Evolutionary conservation across 2,329 filamentous ascomycete genomes (phyloP).

Genomic region (Neospermospora avenae): DNA sequence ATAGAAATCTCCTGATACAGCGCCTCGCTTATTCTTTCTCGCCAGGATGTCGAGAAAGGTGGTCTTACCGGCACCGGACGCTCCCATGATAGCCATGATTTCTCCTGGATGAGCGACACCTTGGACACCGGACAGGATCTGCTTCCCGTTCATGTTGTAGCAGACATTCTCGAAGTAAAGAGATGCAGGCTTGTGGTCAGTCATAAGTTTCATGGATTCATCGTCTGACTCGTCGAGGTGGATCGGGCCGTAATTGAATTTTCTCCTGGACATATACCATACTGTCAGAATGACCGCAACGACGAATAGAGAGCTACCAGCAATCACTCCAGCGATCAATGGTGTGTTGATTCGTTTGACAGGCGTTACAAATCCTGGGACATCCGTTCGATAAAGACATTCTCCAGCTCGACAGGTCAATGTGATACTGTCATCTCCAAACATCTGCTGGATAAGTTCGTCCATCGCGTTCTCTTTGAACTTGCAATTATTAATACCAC

Average conservation of each 20-base stretch:
- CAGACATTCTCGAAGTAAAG: slow-evolving; percentile 85
- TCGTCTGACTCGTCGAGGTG: slow-evolving; percentile 86
- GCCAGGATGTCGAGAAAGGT: slow-evolving; percentile 95
- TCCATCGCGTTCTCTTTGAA: slow-evolving; percentile 95
- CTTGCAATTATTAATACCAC: slow-evolving; percentile 63
- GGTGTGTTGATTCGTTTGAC: slow-evolving; percentile 96
- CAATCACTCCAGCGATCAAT: slow-evolving; percentile 90
- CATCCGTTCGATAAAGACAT: slow-evolving; percentile 87
- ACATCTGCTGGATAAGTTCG: slow-evolving; percentile 79
- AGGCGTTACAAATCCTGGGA: slow-evolving; percentile 84
- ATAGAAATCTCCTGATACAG: slow-evolving; percentile 75
- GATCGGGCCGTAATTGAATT: slow-evolving; percentile 67
- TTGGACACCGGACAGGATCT: slow-evolving; percentile 75
- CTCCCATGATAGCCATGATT: slow-evolving; percentile 95
- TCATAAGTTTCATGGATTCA: slow-evolving; percentile 80
- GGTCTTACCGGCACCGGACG: slow-evolving; percentile 95
- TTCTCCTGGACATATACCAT: slow-evolving; percentile 84
- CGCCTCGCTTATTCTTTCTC: slow-evolving; percentile 91
- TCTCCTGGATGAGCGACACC: slow-evolving; percentile 94
- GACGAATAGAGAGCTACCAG: slow-evolving; percentile 78
- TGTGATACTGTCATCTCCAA: slow-evolving; percentile 87
- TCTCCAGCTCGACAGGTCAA: slow-evolving; percentile 82
- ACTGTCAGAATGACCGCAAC: slow-evolving; percentile 79
- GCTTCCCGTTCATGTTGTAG: slow-evolving; percentile 83
- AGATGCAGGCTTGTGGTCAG: slow-evolving; percentile 86